Evolutionary conservation across 192 early-diverging fungal genomes (phyloP).

Genomic region (Thoreauomyces humboldtii): DNA sequence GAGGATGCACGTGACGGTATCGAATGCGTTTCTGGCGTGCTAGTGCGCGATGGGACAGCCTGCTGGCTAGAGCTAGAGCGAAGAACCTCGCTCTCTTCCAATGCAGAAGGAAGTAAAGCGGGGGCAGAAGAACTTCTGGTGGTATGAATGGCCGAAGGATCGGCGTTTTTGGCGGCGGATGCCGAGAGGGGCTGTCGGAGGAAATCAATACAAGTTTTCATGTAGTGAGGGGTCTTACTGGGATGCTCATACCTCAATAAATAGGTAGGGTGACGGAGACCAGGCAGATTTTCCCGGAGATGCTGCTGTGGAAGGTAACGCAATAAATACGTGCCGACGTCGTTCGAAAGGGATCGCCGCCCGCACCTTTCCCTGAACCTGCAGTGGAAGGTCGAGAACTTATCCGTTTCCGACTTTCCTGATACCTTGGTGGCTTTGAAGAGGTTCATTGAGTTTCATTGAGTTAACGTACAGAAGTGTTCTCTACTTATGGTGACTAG

Average conservation of each 20-base stretch:
- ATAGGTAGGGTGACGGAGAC: conserved; percentile 29
- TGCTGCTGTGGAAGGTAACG: not conserved
- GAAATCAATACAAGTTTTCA: not conserved
- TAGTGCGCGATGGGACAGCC: not conserved
- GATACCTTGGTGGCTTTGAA: not conserved
- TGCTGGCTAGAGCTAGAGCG: not conserved
- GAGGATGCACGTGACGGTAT: conserved; percentile 1
- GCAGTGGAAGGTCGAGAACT: conserved; percentile 1
- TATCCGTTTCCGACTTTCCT: not conserved
- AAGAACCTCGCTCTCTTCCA: not conserved
- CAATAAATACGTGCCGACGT: not conserved
- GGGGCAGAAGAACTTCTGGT: not conserved
- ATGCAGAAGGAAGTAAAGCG: not conserved
- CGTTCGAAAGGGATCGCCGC: not conserved
- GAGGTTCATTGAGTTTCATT: not conserved
- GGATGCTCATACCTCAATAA: conserved; percentile 22
- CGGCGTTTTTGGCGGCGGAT: conserved; percentile 19
- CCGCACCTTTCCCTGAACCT: not conserved
- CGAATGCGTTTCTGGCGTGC: not conserved
- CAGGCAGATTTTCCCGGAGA: conserved; percentile 20
- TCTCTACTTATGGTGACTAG: not conserved
- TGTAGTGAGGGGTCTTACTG: not conserved
- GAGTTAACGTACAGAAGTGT: not conserved
- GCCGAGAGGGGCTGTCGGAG: conserved; percentile 17
- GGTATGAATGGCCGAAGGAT: conserved; percentile 7